Conservation (phyloP, 441 rosid species). For the Adansonia rubrostipa region DNA sequence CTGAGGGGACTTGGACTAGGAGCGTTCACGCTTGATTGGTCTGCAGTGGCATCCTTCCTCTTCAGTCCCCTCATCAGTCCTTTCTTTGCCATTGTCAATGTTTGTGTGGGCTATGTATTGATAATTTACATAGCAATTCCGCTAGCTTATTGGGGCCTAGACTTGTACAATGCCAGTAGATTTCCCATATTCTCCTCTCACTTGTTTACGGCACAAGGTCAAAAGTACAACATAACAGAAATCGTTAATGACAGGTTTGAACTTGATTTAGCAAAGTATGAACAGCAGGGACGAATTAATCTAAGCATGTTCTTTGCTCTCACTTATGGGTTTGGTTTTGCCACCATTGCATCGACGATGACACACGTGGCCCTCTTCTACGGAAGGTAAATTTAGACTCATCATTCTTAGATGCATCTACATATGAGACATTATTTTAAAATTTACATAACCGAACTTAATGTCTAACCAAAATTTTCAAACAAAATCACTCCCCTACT, state of each 20-base stretch:
- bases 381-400: conserved; percentile 61
- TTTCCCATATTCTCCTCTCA: conserved; percentile 83
- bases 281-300: conserved; percentile 72
- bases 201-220: conserved; percentile 68
- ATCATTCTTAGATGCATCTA: conserved; percentile 13
- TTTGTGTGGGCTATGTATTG: conserved; percentile 58
- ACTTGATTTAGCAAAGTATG: conserved; percentile 58
- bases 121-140: conserved; percentile 62
- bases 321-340: conserved; percentile 82
- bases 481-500: not conserved
- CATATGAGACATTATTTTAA: not conserved
- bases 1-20: conserved; percentile 87
- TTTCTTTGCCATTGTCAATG: conserved; percentile 78
- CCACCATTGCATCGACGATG: conserved; percentile 78
- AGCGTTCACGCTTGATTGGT: conserved; percentile 84
- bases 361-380: conserved; percentile 86
- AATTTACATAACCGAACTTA: not conserved
- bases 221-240: conserved; percentile 55
- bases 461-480: not conserved
- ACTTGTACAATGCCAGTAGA: conserved; percentile 55
- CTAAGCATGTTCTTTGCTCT: conserved; percentile 79
- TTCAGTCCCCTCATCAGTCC: conserved; percentile 81
- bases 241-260: conserved; percentile 76
- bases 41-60: conserved; percentile 75
- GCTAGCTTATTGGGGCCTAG: conserved; percentile 65